Conservation (phyloP, 2,329 filamentous ascomycete species). For the Madurella mycetomatis region DNA sequence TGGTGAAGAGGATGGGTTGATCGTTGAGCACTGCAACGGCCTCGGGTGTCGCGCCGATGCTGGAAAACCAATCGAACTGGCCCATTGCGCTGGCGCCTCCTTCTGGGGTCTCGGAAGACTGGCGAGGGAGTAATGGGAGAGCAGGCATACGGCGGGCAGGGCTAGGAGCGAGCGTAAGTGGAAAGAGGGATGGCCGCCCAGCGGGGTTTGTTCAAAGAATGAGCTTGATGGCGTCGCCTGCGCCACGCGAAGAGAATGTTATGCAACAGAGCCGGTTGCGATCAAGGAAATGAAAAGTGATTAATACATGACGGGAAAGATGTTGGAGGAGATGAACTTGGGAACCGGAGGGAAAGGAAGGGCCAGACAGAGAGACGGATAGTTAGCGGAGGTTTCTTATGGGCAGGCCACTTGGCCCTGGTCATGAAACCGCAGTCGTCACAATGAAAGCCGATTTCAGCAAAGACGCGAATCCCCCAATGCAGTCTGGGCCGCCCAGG, state of each 20-base stretch:
- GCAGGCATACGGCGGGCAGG: neutral
- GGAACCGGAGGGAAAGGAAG: constrained; percentile 7
- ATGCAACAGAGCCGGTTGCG: neutral
- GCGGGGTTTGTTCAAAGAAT: neutral
- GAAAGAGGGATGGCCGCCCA: neutral
- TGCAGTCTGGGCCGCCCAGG: neutral
- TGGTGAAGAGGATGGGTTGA: constrained; percentile 55
- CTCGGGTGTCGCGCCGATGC: constrained; percentile 53
- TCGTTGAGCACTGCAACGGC: constrained; percentile 58
- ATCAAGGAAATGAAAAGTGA: constrained; percentile 3
- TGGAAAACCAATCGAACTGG: constrained; percentile 54
- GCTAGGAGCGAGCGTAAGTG: neutral
- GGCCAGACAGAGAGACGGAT: constrained; percentile 16
- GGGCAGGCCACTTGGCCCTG: constrained; percentile 11
- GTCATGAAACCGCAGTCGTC: constrained; percentile 30
- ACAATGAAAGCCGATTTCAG: constrained; percentile 18
- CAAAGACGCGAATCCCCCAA: constrained; percentile 1
- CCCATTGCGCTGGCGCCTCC: constrained; percentile 34
- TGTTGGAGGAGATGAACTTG: constrained; percentile 12
- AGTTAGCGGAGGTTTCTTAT: constrained; percentile 3
- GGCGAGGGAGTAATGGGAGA: neutral
- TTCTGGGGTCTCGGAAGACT: neutral
- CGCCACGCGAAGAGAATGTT: constrained; percentile 7
- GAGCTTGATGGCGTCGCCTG: constrained; percentile 7
- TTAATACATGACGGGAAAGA: neutral